Base-by-base conservation (phyloP, 352 stramenopile species). In the Phytopythium vexans region DNA sequence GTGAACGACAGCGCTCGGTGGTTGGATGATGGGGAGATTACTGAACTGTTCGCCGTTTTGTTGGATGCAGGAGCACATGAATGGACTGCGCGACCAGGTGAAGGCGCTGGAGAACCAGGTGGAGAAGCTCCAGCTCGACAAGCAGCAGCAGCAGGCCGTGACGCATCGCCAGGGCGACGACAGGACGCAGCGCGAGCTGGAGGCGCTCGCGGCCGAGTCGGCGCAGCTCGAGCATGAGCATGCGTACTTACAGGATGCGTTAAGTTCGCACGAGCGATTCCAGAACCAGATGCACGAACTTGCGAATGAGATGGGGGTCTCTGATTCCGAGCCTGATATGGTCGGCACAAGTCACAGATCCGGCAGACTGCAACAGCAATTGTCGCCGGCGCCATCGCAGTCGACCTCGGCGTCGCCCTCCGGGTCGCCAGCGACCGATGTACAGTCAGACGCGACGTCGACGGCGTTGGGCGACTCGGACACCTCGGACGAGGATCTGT, bases 81-180 rank as follows among this genome's bases (percentile, higher is more conserved):
- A 70, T 31, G 63, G 68, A 16, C 55, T 90, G 32, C 57, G 74
- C 4, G 67, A 82, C 37, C 78, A 70, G 8, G 73, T 90, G 3
- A 72, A 74, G 52, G 57, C 67, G n/a, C 62, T 90, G 0, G 80
- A 88, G 62, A 44, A 49, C 10, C 52, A 81, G 50, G 65, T 88
- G 47, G 56, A 75, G 32, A 62, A 59, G 52, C 70, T 90, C 9
- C 70, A 66, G 21, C 31, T 64, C 15, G 42, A 46, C 42, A 62
- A 61, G 41, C 50, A 68, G 54, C 45, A 48, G 6, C 21, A 15
- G 7, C 4, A 27, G 14, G 32, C n/a, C 31, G n/a, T 15, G 3
- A 16, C 40, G 14, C 33, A 31, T 16, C 16, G 1, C 14, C 31
- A 32, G 41, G 27, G 21, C 46, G 4, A 31, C 10, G 39, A 35